These are phyloP conservation scores for Vigna trinervia DNA, from an alignment of 306 rosid species.

Conservation along the genomic window DNA sequence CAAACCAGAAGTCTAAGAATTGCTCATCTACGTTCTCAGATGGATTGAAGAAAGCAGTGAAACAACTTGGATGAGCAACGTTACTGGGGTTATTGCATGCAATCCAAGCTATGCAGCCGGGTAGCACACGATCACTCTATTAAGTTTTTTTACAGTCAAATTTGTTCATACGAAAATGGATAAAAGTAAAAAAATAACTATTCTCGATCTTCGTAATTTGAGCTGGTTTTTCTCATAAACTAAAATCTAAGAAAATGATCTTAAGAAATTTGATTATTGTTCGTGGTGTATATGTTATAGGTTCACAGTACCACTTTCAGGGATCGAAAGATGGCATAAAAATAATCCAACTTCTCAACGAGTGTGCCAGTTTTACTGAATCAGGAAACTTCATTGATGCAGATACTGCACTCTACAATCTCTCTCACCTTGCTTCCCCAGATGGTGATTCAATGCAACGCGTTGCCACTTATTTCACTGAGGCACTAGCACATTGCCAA, in stretches of 20 bases:
- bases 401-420: constrained; percentile 49
- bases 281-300: not conserved
- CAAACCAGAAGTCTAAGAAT: not conserved
- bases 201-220: too few relatives aligned
- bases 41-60: not conserved
- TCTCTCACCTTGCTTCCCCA: constrained; percentile 60
- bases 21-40: not conserved
- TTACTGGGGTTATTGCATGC: not conserved
- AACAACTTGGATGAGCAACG: not conserved
- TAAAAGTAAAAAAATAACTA: too few relatives aligned
- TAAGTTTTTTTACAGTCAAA: too few relatives aligned
- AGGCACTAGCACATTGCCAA: constrained; percentile 60
- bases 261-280: too few relatives aligned
- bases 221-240: too few relatives aligned
- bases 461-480: constrained; percentile 60
- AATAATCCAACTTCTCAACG: constrained; percentile 49
- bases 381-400: constrained; percentile 53
- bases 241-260: not conserved
- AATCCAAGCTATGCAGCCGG: not conserved
- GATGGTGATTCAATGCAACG: constrained; percentile 71
- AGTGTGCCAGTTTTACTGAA: constrained; percentile 59
- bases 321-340: constrained; percentile 51
- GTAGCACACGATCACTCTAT: not conserved
- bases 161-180: too few relatives aligned
- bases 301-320: constrained; percentile 13